Evolutionary conservation across 495 filamentous ascomycete species (phyloP).

Genomic region (Penicillium argentinense): DNA sequence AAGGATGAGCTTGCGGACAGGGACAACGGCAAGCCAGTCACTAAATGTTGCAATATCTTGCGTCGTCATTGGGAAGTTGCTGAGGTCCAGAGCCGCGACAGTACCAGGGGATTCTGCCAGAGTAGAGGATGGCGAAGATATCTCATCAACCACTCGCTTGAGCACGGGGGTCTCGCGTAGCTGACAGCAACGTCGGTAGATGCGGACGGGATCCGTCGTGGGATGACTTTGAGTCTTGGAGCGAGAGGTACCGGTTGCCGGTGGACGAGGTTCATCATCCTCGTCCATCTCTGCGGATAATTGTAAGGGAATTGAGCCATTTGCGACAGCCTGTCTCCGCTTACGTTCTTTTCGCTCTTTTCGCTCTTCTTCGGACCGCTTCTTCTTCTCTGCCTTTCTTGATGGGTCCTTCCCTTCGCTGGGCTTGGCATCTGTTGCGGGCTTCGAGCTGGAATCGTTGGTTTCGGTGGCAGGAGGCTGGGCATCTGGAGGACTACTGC

Average conservation of each 20-base stretch:
- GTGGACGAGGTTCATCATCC: constrained; percentile 41
- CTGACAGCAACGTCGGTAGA: constrained; percentile 94
- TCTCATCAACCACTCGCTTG: constrained; percentile 83
- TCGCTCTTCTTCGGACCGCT: constrained; percentile 81
- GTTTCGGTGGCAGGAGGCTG: constrained; percentile 3
- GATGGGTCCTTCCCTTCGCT: constrained; percentile 50
- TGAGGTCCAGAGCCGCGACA: constrained; percentile 78
- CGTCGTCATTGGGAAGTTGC: constrained; percentile 76
- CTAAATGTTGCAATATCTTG: constrained; percentile 82
- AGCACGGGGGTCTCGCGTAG: constrained; percentile 86
- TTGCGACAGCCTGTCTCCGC: constrained; percentile 74
- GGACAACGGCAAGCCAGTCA: constrained; percentile 92
- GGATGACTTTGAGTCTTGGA: constrained; percentile 64
- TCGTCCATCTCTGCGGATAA: constrained; percentile 59
- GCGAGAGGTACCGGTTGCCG: constrained; percentile 26
- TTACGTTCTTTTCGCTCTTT: constrained; percentile 85
- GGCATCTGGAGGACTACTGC: background rate
- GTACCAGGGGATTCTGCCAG: constrained; percentile 63
- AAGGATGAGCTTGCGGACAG: constrained; percentile 77
- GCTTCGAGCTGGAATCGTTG: background rate
- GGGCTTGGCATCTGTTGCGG: constrained; percentile 28
- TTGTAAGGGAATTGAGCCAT: constrained; percentile 78
- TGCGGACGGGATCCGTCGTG: constrained; percentile 87
- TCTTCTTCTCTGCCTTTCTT: constrained; percentile 87
- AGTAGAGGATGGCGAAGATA: constrained; percentile 64